Conservation (phyloP, 371 early-diverging fungal species). For the Capillidium rhysosporum region DNA sequence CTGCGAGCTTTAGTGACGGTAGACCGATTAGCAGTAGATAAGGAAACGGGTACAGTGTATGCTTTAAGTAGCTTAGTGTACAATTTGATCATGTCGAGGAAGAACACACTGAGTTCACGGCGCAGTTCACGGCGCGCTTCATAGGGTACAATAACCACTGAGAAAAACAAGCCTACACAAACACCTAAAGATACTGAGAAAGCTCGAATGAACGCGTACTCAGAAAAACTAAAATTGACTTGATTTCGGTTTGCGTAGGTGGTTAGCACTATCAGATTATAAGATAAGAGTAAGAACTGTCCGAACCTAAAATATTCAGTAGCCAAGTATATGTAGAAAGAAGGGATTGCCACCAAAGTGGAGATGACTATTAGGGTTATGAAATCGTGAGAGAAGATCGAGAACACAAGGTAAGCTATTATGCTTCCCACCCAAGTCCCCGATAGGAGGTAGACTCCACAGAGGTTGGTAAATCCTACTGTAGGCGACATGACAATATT, state of each 20-base stretch:
- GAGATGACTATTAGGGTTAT: conserved; percentile 28
- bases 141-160: conserved; percentile 54
- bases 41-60: conserved; percentile 15
- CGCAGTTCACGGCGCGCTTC: conserved; percentile 67
- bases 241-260: conserved; percentile 47
- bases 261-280: conserved; percentile 53
- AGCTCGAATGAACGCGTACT: conserved; percentile 38
- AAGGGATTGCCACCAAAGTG: conserved; percentile 46
- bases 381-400: conserved; percentile 27
- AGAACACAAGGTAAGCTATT: conserved; percentile 30
- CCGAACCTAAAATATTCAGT: conserved; percentile 57
- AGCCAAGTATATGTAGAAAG: conserved; percentile 40
- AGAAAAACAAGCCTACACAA: conserved; percentile 38
- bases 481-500: conserved; percentile 67
- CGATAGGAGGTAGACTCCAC: conserved; percentile 48
- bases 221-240: conserved; percentile 26
- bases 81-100: conserved; percentile 39
- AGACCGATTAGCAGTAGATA: background rate
- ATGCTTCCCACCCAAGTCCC: conserved; percentile 51
- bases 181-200: conserved; percentile 51
- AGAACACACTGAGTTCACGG: conserved; percentile 36
- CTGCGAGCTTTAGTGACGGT: conserved; percentile 1
- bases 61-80: conserved; percentile 47
- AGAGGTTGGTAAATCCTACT: conserved; percentile 55
- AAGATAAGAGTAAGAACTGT: conserved; percentile 51